Percentiles rank a stretch among this genome's conserved stretches.
Conservation (phyloP, 2,329 filamentous ascomycete species). For the Amesomyces nigricolor region DNA sequence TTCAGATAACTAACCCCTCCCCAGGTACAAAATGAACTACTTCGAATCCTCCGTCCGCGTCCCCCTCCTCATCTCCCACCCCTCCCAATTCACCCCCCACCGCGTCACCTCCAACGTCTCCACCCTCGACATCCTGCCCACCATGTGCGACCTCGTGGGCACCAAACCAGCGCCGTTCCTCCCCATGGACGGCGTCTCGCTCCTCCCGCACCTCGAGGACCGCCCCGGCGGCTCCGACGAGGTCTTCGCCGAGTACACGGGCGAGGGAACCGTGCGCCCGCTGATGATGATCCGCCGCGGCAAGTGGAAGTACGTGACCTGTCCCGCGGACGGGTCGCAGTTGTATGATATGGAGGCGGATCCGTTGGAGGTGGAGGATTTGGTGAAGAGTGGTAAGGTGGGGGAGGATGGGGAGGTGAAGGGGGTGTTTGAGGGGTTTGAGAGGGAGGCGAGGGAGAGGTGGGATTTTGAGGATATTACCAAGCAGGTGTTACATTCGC, state of each 20-base stretch:
- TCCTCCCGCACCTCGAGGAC: conserved; percentile 71
- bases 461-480: conserved; percentile 83
- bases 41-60: conserved; percentile 88
- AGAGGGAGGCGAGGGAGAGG: conserved; percentile 63
- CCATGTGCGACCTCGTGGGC: conserved; percentile 76
- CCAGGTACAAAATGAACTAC: conserved; percentile 88
- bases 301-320: conserved; percentile 85
- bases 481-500: conserved; percentile 65
- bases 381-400: conserved; percentile 42
- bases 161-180: conserved; percentile 62
- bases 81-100: conserved; percentile 67
- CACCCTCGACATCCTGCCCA: conserved; percentile 84
- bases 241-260: conserved; percentile 92
- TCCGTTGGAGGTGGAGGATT: conserved; percentile 70
- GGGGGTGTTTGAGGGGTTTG: conserved; percentile 58
- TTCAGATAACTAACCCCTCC: conserved; percentile 1
- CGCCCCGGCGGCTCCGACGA: conserved; percentile 62
- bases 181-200: conserved; percentile 79
- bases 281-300: conserved; percentile 92
- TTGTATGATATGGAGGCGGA: conserved; percentile 75
- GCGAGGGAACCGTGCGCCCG: conserved; percentile 82
- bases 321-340: conserved; percentile 76
- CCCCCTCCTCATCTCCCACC: conserved; percentile 78
- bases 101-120: conserved; percentile 80
- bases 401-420: conserved; percentile 40